Percentiles rank a stretch among this genome's conserved stretches.
Conservation (phyloP, 2,329 filamentous ascomycete species). For the Cryphonectria parasitica region DNA sequence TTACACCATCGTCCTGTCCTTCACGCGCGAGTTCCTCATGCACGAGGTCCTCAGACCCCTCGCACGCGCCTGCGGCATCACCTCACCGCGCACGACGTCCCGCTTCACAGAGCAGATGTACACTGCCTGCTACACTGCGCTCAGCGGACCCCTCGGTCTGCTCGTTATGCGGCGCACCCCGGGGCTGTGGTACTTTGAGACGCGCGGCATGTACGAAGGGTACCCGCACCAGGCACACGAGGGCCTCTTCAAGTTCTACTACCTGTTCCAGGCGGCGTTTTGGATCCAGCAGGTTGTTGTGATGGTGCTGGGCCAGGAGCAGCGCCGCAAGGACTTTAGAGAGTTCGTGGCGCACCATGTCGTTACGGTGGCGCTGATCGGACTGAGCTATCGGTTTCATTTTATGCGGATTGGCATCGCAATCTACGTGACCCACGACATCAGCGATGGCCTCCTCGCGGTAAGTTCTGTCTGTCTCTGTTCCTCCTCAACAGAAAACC, state of each 20-base stretch:
- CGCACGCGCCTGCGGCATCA: constrained; percentile 71
- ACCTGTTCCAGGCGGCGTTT: constrained; percentile 91
- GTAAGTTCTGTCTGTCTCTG: constrained; percentile 54
- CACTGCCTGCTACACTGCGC: constrained; percentile 85
- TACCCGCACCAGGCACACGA: constrained; percentile 85
- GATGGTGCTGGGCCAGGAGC: constrained; percentile 85
- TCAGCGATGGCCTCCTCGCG: constrained; percentile 93
- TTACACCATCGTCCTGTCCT: constrained; percentile 87
- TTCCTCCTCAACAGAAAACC: not conserved
- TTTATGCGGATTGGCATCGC: constrained; percentile 94
- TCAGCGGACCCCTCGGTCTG: constrained; percentile 81
- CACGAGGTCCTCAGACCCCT: constrained; percentile 82
- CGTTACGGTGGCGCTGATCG: constrained; percentile 83
- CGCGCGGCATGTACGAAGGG: constrained; percentile 84
- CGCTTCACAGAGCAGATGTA: constrained; percentile 98
- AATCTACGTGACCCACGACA: constrained; percentile 93
- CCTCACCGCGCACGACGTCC: constrained; percentile 74
- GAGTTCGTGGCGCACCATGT: constrained; percentile 92
- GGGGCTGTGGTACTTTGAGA: constrained; percentile 91
- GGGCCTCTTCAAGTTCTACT: constrained; percentile 89
- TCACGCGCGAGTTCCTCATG: constrained; percentile 96
- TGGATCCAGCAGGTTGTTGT: constrained; percentile 96
- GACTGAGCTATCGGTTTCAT: constrained; percentile 89
- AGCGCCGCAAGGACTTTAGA: constrained; percentile 92
- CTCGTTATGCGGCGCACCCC: constrained; percentile 89